These are phyloP conservation scores for Camelina sativa DNA, from an alignment of 345 rosid genomes.

Conservation along the genomic window DNA sequence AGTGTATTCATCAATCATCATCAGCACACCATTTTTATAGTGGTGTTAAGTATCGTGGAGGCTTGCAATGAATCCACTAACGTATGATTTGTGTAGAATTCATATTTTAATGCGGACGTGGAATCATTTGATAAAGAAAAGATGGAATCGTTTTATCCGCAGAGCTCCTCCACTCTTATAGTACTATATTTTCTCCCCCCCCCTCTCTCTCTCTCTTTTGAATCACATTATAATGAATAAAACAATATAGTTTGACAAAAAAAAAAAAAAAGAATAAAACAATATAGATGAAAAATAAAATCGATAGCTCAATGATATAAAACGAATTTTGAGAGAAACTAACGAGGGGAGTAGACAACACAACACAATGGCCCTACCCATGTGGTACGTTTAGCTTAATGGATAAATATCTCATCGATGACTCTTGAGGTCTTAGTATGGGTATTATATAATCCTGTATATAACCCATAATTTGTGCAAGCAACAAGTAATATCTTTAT, in stretches of 20 bases:
- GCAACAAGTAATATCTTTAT: background rate
- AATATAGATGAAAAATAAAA: no score
- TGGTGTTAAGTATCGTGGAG: constrained; percentile 20
- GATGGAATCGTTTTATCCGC: constrained; percentile 22
- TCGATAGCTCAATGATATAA: background rate
- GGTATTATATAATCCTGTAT: background rate
- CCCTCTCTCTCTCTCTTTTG: background rate
- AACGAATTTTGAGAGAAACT: constrained; percentile 7
- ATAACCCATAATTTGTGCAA: constrained; percentile 13
- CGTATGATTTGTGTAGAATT: constrained; percentile 10
- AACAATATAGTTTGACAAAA: background rate
- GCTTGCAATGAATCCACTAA: constrained; percentile 39
- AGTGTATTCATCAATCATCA: background rate
- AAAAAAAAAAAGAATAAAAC: background rate
- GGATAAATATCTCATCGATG: constrained; percentile 38
- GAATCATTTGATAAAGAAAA: constrained; percentile 16
- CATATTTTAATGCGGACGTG: constrained; percentile 19
- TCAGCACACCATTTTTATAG: constrained; percentile 6
- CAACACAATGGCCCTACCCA: constrained; percentile 31
- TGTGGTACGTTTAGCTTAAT: constrained; percentile 33
- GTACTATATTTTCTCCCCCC: background rate
- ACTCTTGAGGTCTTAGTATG: constrained; percentile 32
- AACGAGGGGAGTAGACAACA: constrained; percentile 24
- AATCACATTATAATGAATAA: background rate
- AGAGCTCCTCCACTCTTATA: background rate